phyloP scores from a whole-genome alignment of 768 basidiomycete species.

The Trametopsis cervina region DNA sequence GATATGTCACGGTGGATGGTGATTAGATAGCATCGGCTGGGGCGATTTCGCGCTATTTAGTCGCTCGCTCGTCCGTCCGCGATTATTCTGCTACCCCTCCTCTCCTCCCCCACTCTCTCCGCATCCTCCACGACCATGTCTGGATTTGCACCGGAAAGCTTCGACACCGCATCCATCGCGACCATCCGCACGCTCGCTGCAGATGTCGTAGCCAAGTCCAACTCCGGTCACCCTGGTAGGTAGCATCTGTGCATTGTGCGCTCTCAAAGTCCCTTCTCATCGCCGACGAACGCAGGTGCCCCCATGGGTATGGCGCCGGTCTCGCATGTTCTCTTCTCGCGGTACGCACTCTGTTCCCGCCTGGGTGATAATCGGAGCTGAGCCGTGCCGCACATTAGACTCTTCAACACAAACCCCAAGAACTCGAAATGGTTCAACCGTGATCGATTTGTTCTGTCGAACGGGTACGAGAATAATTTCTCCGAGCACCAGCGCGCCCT shows the following conservation, averaged over 20 bases:
- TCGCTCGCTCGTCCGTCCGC: slow-evolving; percentile 1
- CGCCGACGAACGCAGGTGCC: slow-evolving; percentile 48
- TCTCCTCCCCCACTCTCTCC: slow-evolving; percentile 14
- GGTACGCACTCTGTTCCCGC: slow-evolving; percentile 33
- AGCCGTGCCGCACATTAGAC: slow-evolving; percentile 42
- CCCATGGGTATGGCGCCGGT: slow-evolving; percentile 92
- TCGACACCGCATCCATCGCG: slow-evolving; percentile 56
- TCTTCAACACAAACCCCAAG: slow-evolving; percentile 84
- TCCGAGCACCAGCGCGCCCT: too few relatives aligned
- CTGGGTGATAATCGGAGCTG: neutral
- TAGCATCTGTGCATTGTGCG: neutral
- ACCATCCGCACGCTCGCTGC: slow-evolving; percentile 74
- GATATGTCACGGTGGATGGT: neutral
- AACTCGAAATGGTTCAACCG: slow-evolving; percentile 93
- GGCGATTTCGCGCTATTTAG: slow-evolving; percentile 15
- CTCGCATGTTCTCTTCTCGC: slow-evolving; percentile 73
- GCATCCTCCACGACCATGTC: slow-evolving; percentile 32
- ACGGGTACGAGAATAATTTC: too few relatives aligned
- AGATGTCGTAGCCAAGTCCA: slow-evolving; percentile 77
- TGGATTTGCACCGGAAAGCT: slow-evolving; percentile 26
- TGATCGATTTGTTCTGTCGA: slow-evolving; percentile 95
- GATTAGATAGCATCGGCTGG: slow-evolving; percentile 14
- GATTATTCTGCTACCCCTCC: slow-evolving; percentile 11
- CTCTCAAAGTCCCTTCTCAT: slow-evolving; percentile 12
- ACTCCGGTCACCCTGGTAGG: slow-evolving; percentile 89